phyloP scores from a whole-genome alignment of 352 stramenopile genomes.

The Albugo candida region DNA sequence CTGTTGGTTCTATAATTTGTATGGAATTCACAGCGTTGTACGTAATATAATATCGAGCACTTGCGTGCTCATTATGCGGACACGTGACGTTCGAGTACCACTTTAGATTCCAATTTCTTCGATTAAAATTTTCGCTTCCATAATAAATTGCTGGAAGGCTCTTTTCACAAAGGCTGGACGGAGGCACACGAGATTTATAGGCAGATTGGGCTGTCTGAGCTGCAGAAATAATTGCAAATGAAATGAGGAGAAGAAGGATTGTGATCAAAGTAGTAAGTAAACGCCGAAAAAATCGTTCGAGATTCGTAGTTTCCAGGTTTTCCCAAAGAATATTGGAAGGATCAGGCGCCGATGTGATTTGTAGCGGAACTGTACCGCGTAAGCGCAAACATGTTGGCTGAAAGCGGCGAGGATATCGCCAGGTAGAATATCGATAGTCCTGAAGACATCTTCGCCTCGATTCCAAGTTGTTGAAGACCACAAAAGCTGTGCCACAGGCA shows the following conservation, averaged over 20 bases:
- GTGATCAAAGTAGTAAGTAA: slow-evolving; percentile 52
- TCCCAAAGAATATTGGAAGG: slow-evolving; percentile 80
- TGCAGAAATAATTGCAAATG: slow-evolving; percentile 46
- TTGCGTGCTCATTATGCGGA: slow-evolving; percentile 1
- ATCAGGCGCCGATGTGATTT: slow-evolving; percentile 35
- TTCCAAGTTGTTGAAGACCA: slow-evolving; percentile 79
- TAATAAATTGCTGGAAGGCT: slow-evolving; percentile 42
- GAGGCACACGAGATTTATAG: slow-evolving; percentile 49
- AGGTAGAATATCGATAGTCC: slow-evolving; percentile 45
- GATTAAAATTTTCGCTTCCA: slow-evolving; percentile 15
- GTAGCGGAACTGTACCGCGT: slow-evolving; percentile 23
- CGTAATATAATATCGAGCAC: slow-evolving; percentile 28
- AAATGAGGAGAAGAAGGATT: slow-evolving; percentile 50
- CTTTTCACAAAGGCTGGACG: slow-evolving; percentile 30
- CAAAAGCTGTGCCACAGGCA: slow-evolving; percentile 59
- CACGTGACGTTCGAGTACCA: slow-evolving; percentile 44
- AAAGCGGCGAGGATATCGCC: slow-evolving; percentile 20
- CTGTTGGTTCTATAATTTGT: slow-evolving; percentile 3
- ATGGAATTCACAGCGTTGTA: slow-evolving; percentile 28
- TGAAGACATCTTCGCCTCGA: slow-evolving; percentile 43
- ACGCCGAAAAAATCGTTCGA: slow-evolving; percentile 33
- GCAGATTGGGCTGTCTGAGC: slow-evolving; percentile 46
- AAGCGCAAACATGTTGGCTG: slow-evolving; percentile 44
- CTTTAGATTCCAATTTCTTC: slow-evolving; percentile 19
- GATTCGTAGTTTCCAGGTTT: slow-evolving; percentile 53